Conservation (phyloP, 2,329 filamentous ascomycete genomes). For the Aureobasidium sp. region DNA sequence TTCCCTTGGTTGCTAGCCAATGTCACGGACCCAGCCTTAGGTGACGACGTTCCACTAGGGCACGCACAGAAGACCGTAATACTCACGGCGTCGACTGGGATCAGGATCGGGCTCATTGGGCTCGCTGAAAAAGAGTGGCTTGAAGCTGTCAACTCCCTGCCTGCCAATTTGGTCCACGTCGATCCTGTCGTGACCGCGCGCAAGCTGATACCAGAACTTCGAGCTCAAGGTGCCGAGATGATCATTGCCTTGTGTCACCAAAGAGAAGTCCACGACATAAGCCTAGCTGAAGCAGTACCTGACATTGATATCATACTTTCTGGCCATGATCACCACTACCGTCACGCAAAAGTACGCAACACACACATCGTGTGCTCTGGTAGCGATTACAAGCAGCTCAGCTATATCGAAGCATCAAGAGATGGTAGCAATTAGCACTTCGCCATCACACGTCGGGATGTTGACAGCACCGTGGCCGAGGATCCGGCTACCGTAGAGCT, state of each 20-base stretch:
- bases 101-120: constrained; percentile 80
- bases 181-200: constrained; percentile 69
- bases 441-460: constrained; percentile 66
- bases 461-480: constrained; percentile 60
- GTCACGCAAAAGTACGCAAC: constrained; percentile 67
- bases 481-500: constrained; percentile 55
- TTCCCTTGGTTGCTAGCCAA: constrained; percentile 92
- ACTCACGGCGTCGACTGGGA: constrained; percentile 70
- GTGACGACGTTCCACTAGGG: constrained; percentile 65
- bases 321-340: constrained; percentile 86
- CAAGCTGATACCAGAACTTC: constrained; percentile 65
- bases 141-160: constrained; percentile 78
- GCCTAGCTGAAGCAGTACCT: constrained; percentile 65
- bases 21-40: constrained; percentile 74
- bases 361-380: constrained; percentile 82
- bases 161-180: constrained; percentile 73
- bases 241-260: constrained; percentile 78
- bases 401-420: constrained; percentile 65
- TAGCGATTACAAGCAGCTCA: constrained; percentile 86
- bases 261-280: constrained; percentile 82
- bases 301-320: constrained; percentile 79
- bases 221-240: constrained; percentile 72
- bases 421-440: constrained; percentile 63
- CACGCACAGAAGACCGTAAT: constrained; percentile 69
- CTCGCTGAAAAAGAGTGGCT: constrained; percentile 75